Evolutionary conservation across 306 rosid genomes (phyloP), one percentile per base, ranked within the genome.

Genomic region (Pyrus pyrifolia): DNA sequence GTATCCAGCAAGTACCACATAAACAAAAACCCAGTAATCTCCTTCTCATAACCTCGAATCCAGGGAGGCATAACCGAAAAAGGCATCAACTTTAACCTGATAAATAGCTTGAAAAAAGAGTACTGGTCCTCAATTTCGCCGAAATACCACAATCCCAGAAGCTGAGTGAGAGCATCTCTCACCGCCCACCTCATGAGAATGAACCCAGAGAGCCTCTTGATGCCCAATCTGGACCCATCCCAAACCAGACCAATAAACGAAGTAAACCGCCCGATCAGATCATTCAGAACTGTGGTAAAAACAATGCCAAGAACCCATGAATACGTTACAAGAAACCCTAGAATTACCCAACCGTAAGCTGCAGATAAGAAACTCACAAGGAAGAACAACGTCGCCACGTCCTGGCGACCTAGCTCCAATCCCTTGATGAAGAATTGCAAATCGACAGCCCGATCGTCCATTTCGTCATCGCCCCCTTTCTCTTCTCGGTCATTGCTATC

Each of bases 41-140:
- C 96, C 83, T 82, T 96, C 83, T 96, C 97, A 71, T 83, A 92
- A 38, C 99, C 97, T 46, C 90, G 78, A 78, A 89, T 91, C 97
- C 97, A 91, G 0, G 97, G 99, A 31, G 93, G 86, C 98, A 88
- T 88, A 25, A 96, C 88, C 4, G 97, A 92, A 70, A 96, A 96
- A 1, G 99, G 99, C 99, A 96, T 91, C 82, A 96, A 86, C 77
- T 96, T 96, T 80, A 96, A 80, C 89, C 99, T 87, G 57, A 92
- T 89, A 59, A 96, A 96, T 3, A 96, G 90, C 96, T 92, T 96
- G 79, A 96, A 92, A 59, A 96, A 92, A 4, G 99, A 92, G 78
- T 92, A 92, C 80, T 96, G 99, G 74, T 96, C 99, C 75, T 92
- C 96, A 27, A 96, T 92, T 68, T 96, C 98, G n/a, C 97, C 93